Evolutionary conservation across 805 yeast species (phyloP).

Genomic region (Suhomyces canberraensis): DNA sequence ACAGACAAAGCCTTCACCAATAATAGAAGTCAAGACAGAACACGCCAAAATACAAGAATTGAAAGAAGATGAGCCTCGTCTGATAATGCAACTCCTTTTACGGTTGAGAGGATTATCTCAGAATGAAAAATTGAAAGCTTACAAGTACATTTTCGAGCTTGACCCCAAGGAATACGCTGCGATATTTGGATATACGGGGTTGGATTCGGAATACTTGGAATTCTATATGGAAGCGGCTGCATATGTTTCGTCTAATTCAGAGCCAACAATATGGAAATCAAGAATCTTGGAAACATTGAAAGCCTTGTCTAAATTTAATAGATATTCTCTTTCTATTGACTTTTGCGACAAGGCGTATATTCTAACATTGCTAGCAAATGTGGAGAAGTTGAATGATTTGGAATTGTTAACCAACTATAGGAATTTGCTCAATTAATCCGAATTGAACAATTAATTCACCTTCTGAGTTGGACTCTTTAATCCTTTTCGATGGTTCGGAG

Average conservation of each 20-base stretch:
- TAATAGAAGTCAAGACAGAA: not conserved
- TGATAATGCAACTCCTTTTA: slow-evolving; percentile 24
- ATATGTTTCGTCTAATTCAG: slow-evolving; percentile 10
- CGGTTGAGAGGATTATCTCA: slow-evolving; percentile 26
- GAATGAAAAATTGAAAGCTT: slow-evolving; percentile 26
- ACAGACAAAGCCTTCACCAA: not conserved
- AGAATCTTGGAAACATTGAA: slow-evolving; percentile 20
- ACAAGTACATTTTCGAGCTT: slow-evolving; percentile 33
- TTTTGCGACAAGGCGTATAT: slow-evolving; percentile 22
- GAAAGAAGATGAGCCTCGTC: slow-evolving; percentile 13
- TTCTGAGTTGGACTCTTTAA: no score
- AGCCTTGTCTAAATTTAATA: slow-evolving; percentile 29
- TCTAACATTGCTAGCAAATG: not conserved
- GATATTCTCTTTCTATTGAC: slow-evolving; percentile 34
- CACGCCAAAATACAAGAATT: not conserved
- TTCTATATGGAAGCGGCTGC: slow-evolving; percentile 45
- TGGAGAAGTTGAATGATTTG: slow-evolving; percentile 2
- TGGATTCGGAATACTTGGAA: slow-evolving; percentile 48
- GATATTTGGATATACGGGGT: slow-evolving; percentile 41
- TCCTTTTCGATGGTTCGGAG: no score
- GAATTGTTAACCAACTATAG: slow-evolving; percentile 4
- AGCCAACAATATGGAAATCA: slow-evolving; percentile 12
- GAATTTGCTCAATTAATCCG: slow-evolving; percentile 14
- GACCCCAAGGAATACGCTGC: slow-evolving; percentile 19
- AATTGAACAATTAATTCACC: no score